Base-by-base conservation (phyloP, 805 yeast genomes). In the Wickerhamomyces subpelliculosus region DNA sequence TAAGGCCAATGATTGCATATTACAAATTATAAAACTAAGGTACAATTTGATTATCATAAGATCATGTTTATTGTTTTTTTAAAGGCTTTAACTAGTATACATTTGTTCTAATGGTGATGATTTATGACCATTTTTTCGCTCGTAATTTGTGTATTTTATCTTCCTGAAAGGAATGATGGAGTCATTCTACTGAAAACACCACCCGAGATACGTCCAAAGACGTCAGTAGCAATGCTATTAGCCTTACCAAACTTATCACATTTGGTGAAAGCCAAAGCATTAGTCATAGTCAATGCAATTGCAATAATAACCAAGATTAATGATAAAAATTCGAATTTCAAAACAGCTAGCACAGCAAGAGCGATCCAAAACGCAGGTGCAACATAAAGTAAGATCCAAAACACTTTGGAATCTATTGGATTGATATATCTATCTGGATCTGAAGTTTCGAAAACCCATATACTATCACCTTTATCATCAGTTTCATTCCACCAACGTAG, bases 401-500 rank as follows among this genome's bases (percentile, higher is more conserved):
- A 90, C 40, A 85, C 74, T 53, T 80, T 84, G 9, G 95, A 82
- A 56, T 90, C 97, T 35, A 93, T 84, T 23, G 96, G 96, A 54
- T 90, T 90, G 52, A 90, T 84, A 47, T 70, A 67, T 41, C 83
- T 64, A 32, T 65, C 62, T 8, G 84, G 83, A 52, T 84, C 85
- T 4, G 93, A 89, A 3, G 87, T 78, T 57, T 86, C 95, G 53
- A 86, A 86, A 17, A 87, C 95, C 95, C 95, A 86, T 40, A 53
- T 52, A 25, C 72, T 59, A 7, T 64, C 69, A 14, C 73, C 67
- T 8, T 71, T 58, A 16, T 64, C 67, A 22, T 72, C 67, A 0
- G 88, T 70, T 56, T 90, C 97, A 57, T 90, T 93, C 96, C 97
- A 90, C 98, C 98, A 90, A 46, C 94, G 72, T 46, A 93, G 68